A percentile compares a stretch with the other conserved stretches of the same genome.
phyloP scores from a whole-genome alignment of 1,284 basidiomycete species.

The Leccinum pallidistipes region DNA sequence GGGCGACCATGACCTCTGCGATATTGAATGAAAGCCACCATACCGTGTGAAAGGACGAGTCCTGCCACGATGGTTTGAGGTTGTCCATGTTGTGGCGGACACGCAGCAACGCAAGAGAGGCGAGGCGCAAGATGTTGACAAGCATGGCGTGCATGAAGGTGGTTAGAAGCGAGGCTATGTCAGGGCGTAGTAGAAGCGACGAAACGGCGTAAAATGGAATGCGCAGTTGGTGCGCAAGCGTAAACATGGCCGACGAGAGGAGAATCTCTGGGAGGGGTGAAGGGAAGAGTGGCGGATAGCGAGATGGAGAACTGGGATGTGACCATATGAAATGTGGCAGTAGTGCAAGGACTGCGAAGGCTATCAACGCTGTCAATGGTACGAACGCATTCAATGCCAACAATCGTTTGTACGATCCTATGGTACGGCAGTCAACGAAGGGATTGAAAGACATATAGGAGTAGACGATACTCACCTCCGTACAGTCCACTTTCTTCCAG shows the following conservation, averaged over 20 bases:
- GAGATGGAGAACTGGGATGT: conserved; percentile 32
- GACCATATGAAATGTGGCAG: conserved; percentile 51
- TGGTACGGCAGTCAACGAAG: conserved; percentile 8
- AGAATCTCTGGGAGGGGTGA: conserved; percentile 62
- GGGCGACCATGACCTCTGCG: conserved; percentile 60
- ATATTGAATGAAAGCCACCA: conserved; percentile 75
- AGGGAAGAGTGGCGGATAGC: conserved; percentile 49
- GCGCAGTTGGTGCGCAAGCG: conserved; percentile 56
- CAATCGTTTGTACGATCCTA: conserved; percentile 62
- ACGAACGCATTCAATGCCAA: conserved; percentile 56
- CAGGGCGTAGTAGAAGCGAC: conserved; percentile 31
- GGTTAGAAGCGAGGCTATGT: conserved; percentile 46
- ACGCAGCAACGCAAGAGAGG: conserved; percentile 53
- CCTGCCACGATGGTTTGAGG: conserved; percentile 50
- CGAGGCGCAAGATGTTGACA: conserved; percentile 53
- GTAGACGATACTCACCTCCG: conserved; percentile 43
- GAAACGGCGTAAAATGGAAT: conserved; percentile 45
- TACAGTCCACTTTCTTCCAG: conserved; percentile 61
- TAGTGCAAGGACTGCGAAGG: conserved; percentile 49
- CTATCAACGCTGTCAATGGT: conserved; percentile 49
- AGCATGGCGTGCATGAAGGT: conserved; percentile 50
- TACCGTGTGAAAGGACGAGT: conserved; percentile 59
- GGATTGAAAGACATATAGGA: not conserved
- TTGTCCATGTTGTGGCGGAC: conserved; percentile 47
- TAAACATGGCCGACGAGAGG: conserved; percentile 58